A percentile compares a stretch with the other conserved stretches of the same genome.
These are phyloP conservation scores for Malassezia japonica DNA, from an alignment of 1,284 basidiomycete species.

Conservation along the genomic window DNA sequence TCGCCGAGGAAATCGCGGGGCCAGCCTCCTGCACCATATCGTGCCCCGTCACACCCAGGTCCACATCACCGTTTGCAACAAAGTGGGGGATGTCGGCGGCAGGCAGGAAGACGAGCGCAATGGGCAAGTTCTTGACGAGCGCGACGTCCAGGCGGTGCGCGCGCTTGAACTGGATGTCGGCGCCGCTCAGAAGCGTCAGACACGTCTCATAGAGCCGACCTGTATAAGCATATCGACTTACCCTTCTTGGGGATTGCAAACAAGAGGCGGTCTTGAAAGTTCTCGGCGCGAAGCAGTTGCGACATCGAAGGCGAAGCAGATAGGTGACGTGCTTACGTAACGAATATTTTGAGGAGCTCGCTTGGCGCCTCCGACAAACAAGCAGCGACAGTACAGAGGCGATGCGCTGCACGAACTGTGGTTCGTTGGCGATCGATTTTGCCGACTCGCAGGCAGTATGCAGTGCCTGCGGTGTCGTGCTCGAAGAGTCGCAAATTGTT, in stretches of 20 bases:
- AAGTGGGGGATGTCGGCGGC: constrained; percentile 96
- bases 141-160: constrained; percentile 82
- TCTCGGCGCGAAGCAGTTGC: constrained; percentile 39
- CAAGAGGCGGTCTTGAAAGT: constrained; percentile 61
- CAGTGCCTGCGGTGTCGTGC: constrained; percentile 53
- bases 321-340: not conserved
- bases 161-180: constrained; percentile 90
- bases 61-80: constrained; percentile 92
- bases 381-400: no score
- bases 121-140: constrained; percentile 80
- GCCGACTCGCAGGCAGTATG: constrained; percentile 38
- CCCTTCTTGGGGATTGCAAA: constrained; percentile 99
- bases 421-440: constrained; percentile 33
- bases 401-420: constrained; percentile 41
- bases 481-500: constrained; percentile 90
- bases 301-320: constrained; percentile 21
- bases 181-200: constrained; percentile 65
- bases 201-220: constrained; percentile 81
- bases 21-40: constrained; percentile 86
- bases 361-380: no score
- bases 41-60: constrained; percentile 83
- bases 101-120: constrained; percentile 94
- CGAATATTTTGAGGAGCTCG: no score
- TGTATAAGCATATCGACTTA: constrained; percentile 32
- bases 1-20: constrained; percentile 54